A percentile compares a stretch with the other conserved stretches of the same genome.
These are phyloP conservation scores for Talinum fruticosum DNA, from an alignment of 148 eudicot species.

Conservation along the genomic window DNA sequence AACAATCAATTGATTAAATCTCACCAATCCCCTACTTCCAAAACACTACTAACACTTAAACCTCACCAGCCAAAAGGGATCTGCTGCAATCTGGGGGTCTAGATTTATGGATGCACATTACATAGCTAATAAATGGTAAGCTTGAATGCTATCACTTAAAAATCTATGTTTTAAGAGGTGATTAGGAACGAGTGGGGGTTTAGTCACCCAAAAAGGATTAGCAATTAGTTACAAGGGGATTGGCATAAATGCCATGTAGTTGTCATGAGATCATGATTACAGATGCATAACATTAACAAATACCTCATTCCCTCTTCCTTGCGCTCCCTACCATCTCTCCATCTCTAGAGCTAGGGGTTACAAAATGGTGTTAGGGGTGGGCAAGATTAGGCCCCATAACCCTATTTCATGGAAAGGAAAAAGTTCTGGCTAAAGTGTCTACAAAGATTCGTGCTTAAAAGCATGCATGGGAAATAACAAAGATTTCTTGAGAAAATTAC, in stretches of 20 bases:
- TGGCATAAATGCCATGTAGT: neutral
- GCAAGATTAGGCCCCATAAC: no score
- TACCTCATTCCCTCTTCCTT: no score
- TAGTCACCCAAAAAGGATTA: neutral
- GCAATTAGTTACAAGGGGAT: neutral
- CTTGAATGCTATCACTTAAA: neutral
- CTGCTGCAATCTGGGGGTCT: neutral
- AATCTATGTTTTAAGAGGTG: neutral
- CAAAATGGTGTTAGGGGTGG: no score
- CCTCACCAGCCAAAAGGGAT: neutral
- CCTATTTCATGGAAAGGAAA: no score
- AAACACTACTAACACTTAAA: neutral
- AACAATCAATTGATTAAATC: conserved; percentile 13
- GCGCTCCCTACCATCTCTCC: no score
- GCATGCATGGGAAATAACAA: no score
- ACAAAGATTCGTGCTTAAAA: no score
- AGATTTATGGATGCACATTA: neutral
- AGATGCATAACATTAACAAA: no score
- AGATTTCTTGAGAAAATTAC: no score
- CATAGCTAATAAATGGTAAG: neutral
- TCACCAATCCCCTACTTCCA: neutral
- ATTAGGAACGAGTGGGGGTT: neutral
- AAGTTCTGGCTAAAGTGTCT: no score
- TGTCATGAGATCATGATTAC: no score
- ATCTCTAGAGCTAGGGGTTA: no score